Evolutionary conservation across 1,284 basidiomycete genomes (phyloP).

Genomic region (Fistulina hepatica): DNA sequence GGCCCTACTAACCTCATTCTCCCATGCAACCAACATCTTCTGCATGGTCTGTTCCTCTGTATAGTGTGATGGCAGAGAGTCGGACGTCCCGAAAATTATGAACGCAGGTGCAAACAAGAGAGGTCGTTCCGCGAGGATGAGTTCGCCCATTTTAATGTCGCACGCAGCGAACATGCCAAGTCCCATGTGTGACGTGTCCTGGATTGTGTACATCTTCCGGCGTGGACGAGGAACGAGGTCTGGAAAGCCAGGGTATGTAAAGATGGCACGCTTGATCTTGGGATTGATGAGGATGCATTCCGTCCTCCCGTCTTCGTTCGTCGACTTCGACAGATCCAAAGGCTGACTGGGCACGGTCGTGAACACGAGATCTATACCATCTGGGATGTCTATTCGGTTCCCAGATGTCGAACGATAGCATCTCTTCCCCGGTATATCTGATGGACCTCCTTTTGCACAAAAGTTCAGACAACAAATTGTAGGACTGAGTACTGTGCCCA

Average conservation of each 20-base stretch:
- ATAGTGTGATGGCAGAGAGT: neutral
- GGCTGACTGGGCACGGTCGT: too few relatives aligned
- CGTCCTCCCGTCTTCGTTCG: too few relatives aligned
- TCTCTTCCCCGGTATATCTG: too few relatives aligned
- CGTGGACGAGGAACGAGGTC: constrained; percentile 1
- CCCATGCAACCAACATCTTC: constrained; percentile 3
- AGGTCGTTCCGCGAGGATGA: constrained; percentile 14
- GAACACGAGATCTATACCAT: too few relatives aligned
- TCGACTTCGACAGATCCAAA: too few relatives aligned
- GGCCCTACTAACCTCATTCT: constrained; percentile 4
- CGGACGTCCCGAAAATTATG: neutral
- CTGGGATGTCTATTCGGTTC: too few relatives aligned
- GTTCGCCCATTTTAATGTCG: constrained; percentile 5
- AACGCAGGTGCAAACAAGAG: neutral
- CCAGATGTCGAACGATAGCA: too few relatives aligned
- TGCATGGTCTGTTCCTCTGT: constrained; percentile 1
- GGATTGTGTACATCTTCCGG: neutral
- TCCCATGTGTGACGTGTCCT: constrained; percentile 6
- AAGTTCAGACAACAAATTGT: too few relatives aligned
- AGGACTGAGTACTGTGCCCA: too few relatives aligned
- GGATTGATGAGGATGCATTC: too few relatives aligned
- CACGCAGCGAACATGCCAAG: constrained; percentile 11
- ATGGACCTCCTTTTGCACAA: too few relatives aligned
- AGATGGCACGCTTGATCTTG: neutral
- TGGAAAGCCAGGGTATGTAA: constrained; percentile 10